phyloP scores from a whole-genome alignment of 208 protist genomes.

The Leishmania turanica region DNA sequence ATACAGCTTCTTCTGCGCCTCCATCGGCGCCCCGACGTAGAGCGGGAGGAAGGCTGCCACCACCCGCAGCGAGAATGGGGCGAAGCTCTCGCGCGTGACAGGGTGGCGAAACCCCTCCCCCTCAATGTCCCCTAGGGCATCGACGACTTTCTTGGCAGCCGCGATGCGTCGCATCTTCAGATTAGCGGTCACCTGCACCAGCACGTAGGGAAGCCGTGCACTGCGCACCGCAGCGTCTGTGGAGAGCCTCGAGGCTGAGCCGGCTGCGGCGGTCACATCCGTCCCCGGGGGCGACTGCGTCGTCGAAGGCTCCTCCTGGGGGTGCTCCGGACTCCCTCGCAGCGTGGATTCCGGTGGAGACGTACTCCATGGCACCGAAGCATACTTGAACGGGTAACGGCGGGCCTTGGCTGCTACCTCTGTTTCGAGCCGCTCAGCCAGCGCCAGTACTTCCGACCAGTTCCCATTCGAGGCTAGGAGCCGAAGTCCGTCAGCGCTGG shows the following conservation, averaged over 20 bases:
- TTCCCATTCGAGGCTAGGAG: conserved; percentile 62
- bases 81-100: conserved; percentile 55
- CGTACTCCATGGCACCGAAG: neutral
- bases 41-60: conserved; percentile 65
- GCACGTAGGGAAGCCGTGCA: conserved; percentile 54
- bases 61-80: conserved; percentile 85
- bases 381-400: conserved; percentile 13
- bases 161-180: conserved; percentile 66
- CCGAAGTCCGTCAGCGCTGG: conserved; percentile 60
- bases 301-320: neutral
- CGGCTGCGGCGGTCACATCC: neutral
- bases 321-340: neutral
- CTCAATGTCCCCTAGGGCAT: conserved; percentile 69
- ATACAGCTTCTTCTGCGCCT: conserved; percentile 60
- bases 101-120: conserved; percentile 59
- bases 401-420: conserved; percentile 29
- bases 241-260: conserved; percentile 6
- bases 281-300: neutral
- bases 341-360: neutral
- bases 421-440: conserved; percentile 65
- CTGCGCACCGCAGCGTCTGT: conserved; percentile 19
- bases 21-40: conserved; percentile 57
- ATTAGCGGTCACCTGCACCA: conserved; percentile 79
- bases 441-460: conserved; percentile 63
- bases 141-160: conserved; percentile 59